Evolutionary conservation across 495 filamentous ascomycete genomes (phyloP), one percentile per base, ranked within the genome.

Genomic region (Tuber microsphaerosporum): DNA sequence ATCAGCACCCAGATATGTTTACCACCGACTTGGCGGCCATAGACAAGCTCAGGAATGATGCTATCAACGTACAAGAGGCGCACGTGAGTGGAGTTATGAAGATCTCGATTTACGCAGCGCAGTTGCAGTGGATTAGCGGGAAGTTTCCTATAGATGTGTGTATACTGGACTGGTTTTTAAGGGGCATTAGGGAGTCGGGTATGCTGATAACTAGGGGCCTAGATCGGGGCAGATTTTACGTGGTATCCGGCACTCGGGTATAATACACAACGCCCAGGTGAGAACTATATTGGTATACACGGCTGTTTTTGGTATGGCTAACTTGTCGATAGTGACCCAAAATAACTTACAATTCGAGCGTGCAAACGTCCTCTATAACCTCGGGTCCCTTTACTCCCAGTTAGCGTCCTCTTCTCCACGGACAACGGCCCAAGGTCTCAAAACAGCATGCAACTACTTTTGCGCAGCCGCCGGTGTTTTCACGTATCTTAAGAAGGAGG

Each of bases 1-100:
- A 98, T 84, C 95, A 99, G 83, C 95, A 97, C 84, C 95, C 96
- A 73, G 93, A 97, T 84, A 97, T 97, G 93, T 99, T 99, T 84
- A 88, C 90, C 76, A 87, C 92, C 71, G 95, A 99, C 85, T 88
- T 99, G 61, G 88, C 95, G 73, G 88, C 91, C 75, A 93, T 99
- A 83, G 94, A 99, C 82, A 86, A 89, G 70, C 83, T 98, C 71
- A 89, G 95, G 17, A 88, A 86, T 70, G 92, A 94, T 76, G 95
- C 95, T 69, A 85, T 97, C 75, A 91, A 93, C 84, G 91, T 94
- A 17, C 90, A 91, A 74, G 95, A 98, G 80, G 89, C 95, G 20
- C 95, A 99, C 84, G 84, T 89, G n/a, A 96, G 91, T 82, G 96
- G 95, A 41, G 88, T 98, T 78, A 90, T 87, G 79, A 96, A 95